Percentiles rank a stretch among this genome's conserved stretches.
Evolutionary conservation across 345 rosid species (phyloP).

Genomic region (Pugionium dolabratum): DNA sequence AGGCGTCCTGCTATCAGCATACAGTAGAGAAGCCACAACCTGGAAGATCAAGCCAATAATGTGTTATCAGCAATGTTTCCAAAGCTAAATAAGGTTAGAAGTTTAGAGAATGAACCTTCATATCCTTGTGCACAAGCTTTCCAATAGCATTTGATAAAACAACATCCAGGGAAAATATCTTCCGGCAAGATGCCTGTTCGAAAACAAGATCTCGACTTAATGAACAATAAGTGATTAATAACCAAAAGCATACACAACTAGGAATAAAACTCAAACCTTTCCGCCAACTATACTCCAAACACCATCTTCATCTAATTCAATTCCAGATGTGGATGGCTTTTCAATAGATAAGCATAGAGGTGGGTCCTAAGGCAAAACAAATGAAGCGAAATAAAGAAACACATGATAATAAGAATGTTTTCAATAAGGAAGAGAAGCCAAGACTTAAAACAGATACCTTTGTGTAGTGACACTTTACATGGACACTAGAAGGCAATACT

Average conservation of each 20-base stretch:
- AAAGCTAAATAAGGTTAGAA: conserved; percentile 7
- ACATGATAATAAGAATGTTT: conserved; percentile 6
- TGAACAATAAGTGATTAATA: not conserved
- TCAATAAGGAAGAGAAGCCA: conserved; percentile 12
- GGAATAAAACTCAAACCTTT: conserved; percentile 54
- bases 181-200: conserved; percentile 69
- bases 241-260: conserved; percentile 6
- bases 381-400: not conserved
- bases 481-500: conserved; percentile 47
- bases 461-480: conserved; percentile 48
- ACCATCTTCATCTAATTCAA: conserved; percentile 67
- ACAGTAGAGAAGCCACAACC: conserved; percentile 74
- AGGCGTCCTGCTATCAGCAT: conserved; percentile 63
- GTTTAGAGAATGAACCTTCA: conserved; percentile 53
- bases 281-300: conserved; percentile 81
- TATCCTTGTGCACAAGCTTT: conserved; percentile 57
- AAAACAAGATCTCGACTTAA: not conserved
- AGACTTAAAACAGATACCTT: conserved; percentile 40
- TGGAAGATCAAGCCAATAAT: conserved; percentile 30
- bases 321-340: conserved; percentile 57
- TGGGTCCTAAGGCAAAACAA: conserved; percentile 51
- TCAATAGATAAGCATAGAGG: conserved; percentile 64
- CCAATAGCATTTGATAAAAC: conserved; percentile 63
- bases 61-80: conserved; percentile 3
- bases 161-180: conserved; percentile 74